Percentiles rank a stretch among this genome's conserved stretches.
Evolutionary conservation across 768 basidiomycete species (phyloP).

Genomic region (Rhodotorula taiwanensis): DNA sequence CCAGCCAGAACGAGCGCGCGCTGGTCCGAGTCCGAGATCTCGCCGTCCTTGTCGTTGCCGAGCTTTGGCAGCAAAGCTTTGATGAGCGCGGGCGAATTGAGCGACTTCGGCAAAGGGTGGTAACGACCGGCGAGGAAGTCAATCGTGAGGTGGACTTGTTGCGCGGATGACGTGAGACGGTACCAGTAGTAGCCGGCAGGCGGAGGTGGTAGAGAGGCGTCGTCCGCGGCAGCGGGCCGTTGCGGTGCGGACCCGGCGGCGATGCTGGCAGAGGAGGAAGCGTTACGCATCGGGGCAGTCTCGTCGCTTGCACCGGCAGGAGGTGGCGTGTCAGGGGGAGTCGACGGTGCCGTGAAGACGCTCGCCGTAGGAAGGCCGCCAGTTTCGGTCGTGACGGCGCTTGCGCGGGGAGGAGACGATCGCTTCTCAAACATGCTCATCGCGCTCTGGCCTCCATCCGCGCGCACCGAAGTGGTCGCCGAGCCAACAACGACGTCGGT

Average conservation of each 20-base stretch:
- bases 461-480: neutral
- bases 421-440: conserved; percentile 18
- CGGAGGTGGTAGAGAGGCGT: conserved; percentile 55
- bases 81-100: neutral
- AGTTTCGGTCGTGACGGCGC: too few species aligned
- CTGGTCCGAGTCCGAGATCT: neutral
- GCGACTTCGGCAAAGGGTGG: conserved; percentile 52
- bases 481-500: neutral
- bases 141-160: conserved; percentile 63
- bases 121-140: conserved; percentile 71
- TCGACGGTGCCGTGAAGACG: conserved; percentile 8
- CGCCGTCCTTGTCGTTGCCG: neutral
- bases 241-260: too few species aligned
- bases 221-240: too few species aligned
- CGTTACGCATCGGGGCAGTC: too few species aligned
- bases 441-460: neutral
- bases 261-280: too few species aligned
- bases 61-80: neutral
- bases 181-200: conserved; percentile 66
- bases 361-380: too few species aligned
- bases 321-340: too few species aligned
- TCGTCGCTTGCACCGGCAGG: too few species aligned
- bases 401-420: conserved; percentile 30
- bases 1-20: conserved; percentile 19
- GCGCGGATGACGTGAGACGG: conserved; percentile 56